phyloP scores from a whole-genome alignment of 768 basidiomycete species.

The Suillus decipiens region DNA sequence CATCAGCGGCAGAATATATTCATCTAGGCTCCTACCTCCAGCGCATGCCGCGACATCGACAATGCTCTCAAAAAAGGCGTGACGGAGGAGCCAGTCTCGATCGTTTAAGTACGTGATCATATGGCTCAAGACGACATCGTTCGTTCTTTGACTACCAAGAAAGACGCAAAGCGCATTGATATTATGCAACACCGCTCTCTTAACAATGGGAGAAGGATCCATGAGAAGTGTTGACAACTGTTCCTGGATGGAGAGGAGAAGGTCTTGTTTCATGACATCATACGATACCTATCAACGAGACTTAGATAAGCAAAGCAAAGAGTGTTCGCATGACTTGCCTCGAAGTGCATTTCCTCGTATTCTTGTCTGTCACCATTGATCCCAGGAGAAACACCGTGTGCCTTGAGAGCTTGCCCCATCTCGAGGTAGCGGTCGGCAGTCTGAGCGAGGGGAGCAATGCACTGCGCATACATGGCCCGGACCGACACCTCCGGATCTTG shows the following conservation, averaged over 20 bases:
- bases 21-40: slow-evolving; percentile 87
- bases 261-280: slow-evolving; percentile 81
- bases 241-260: slow-evolving; percentile 84
- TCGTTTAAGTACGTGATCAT: slow-evolving; percentile 87
- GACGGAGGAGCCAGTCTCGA: slow-evolving; percentile 87
- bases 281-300: slow-evolving; percentile 71
- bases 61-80: slow-evolving; percentile 93
- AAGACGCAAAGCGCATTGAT: slow-evolving; percentile 92
- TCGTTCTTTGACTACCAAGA: slow-evolving; percentile 89
- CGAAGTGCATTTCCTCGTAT: slow-evolving; percentile 78
- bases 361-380: slow-evolving; percentile 55
- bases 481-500: slow-evolving; percentile 86
- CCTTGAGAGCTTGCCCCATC: slow-evolving; percentile 89
- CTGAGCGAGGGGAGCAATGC: slow-evolving; percentile 82
- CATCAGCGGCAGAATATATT: slow-evolving; percentile 97
- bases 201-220: slow-evolving; percentile 87
- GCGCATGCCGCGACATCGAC: slow-evolving; percentile 95
- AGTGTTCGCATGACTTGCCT: slow-evolving; percentile 47
- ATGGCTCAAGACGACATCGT: slow-evolving; percentile 90
- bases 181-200: slow-evolving; percentile 84
- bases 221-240: slow-evolving; percentile 84
- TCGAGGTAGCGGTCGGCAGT: slow-evolving; percentile 88
- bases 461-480: slow-evolving; percentile 80
- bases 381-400: slow-evolving; percentile 62
- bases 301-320: neutral